Base-by-base conservation (phyloP, 192 early-diverging fungal genomes). In the Coemansia sp. region DNA sequence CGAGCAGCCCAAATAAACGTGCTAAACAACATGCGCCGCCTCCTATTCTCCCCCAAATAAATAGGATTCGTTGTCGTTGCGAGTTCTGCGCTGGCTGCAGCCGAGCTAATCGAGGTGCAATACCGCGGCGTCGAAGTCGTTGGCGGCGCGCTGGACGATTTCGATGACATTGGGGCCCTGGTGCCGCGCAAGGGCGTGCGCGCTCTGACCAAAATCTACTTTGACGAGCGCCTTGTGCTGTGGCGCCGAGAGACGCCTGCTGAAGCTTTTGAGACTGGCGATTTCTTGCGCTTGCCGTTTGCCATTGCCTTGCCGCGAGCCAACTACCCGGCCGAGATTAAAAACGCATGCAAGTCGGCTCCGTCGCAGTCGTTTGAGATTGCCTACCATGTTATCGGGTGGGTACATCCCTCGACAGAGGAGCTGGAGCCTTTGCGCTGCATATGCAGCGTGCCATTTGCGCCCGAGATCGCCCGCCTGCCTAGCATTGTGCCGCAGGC, bases 341-440 rank as follows among this genome's bases (percentile, higher is more conserved):
- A 53, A 39, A 82, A 64, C 56, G 65, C 39, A 29, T 72, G 73
- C 62, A 60, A 39, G 57, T 14, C 68, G 36, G 73, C 69, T 22
- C 70, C 78, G 11, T 71, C 71, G 71, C 79, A 82, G 67, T 66
- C 69, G 9, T 82, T 82, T 56, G 77, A 80, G 59, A 80, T 80
- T 24, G 68, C 71, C 8, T 80, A 80, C 56, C 77, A 80, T 25
- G 35, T 76, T 20, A 39, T 71, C 17, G 73, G 56, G 17, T 74
- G 72, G 78, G 17, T 69, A 15, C 51, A 54, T 32, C 51, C 51
- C 6, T 27, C 27, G 27, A 27, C 51, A 6, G 51, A 54, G 27
- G 51, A 14, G 32, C 32, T 35, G 2, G 51, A 54, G 51, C 51
- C 51, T 15, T 32, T 54, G 51, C 51, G 51, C 27, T 54, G 5